These are phyloP conservation scores for Nemania sp. DNA, from an alignment of 2,329 filamentous ascomycete species.

Conservation along the genomic window DNA sequence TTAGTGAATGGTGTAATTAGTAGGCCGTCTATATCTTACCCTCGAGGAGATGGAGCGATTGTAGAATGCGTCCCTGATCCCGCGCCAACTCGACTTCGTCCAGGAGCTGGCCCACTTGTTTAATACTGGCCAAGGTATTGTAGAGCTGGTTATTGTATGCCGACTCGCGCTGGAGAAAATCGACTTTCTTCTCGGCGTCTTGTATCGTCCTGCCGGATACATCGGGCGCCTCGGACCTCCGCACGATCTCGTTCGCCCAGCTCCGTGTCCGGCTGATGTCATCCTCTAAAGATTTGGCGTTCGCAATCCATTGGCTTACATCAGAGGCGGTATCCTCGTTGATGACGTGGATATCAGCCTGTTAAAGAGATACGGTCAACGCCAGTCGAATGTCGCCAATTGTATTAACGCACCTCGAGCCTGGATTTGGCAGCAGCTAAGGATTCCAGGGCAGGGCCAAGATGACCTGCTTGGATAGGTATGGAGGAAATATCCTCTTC, in stretches of 20 bases:
- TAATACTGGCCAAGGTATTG: conserved; percentile 55
- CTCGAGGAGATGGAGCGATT: conserved; percentile 62
- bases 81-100: conserved; percentile 63
- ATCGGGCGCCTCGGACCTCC: conserved; percentile 69
- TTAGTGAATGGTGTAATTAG: conserved; percentile 29
- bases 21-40: conserved; percentile 44
- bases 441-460: conserved; percentile 48
- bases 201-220: conserved; percentile 57
- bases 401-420: conserved; percentile 47
- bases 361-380: conserved; percentile 18
- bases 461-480: conserved; percentile 41
- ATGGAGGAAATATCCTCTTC: conserved; percentile 51
- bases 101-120: conserved; percentile 63
- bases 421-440: conserved; percentile 49
- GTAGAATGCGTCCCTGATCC: conserved; percentile 58
- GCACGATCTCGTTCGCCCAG: conserved; percentile 79
- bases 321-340: conserved; percentile 79
- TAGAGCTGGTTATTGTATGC: conserved; percentile 63
- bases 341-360: conserved; percentile 74
- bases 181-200: conserved; percentile 58
- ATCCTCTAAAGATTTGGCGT: conserved; percentile 81
- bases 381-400: not conserved
- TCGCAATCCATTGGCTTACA: conserved; percentile 82
- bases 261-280: conserved; percentile 82
- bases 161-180: conserved; percentile 62